Evolutionary conservation across 192 early-diverging fungal species (phyloP).

Genomic region (Oehlia diaphana): DNA sequence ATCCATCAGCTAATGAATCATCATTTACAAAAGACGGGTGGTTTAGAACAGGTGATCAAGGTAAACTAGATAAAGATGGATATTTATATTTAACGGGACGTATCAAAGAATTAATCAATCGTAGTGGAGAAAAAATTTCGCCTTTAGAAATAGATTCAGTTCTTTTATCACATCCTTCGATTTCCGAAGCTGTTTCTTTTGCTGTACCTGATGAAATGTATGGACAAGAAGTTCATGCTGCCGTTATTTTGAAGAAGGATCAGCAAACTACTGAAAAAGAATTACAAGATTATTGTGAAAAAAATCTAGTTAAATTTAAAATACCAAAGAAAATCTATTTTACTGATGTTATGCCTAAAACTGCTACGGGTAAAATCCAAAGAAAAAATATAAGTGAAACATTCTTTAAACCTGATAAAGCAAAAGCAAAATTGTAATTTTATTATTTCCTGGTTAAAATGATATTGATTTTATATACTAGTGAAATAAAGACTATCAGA

Average conservation of each 20-base stretch:
- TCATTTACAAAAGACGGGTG: conserved; percentile 65
- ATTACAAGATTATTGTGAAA: conserved; percentile 48
- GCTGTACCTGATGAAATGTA: conserved; percentile 75
- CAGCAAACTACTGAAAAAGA: conserved; percentile 52
- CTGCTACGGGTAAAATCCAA: conserved; percentile 76
- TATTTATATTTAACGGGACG: conserved; percentile 81
- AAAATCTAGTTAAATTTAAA: conserved; percentile 69
- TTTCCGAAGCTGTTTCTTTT: conserved; percentile 77
- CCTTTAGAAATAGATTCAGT: conserved; percentile 79
- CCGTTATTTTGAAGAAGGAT: conserved; percentile 54
- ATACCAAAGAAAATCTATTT: conserved; percentile 72
- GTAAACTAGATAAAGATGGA: conserved; percentile 73
- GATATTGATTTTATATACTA: no score
- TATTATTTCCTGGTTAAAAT: background rate
- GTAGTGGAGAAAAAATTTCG: conserved; percentile 91
- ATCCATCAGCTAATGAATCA: conserved; percentile 60
- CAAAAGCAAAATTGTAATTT: conserved; percentile 12
- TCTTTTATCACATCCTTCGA: conserved; percentile 65
- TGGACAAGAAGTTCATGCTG: conserved; percentile 81
- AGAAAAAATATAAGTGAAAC: conserved; percentile 59
- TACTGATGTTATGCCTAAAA: conserved; percentile 63
- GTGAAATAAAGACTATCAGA: no score
- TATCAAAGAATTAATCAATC: conserved; percentile 89
- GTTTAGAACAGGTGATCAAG: conserved; percentile 88
- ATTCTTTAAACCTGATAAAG: conserved; percentile 45